Evolutionary conservation across 2,329 filamentous ascomycete genomes (phyloP).

Genomic region (Pyrenophora teres): DNA sequence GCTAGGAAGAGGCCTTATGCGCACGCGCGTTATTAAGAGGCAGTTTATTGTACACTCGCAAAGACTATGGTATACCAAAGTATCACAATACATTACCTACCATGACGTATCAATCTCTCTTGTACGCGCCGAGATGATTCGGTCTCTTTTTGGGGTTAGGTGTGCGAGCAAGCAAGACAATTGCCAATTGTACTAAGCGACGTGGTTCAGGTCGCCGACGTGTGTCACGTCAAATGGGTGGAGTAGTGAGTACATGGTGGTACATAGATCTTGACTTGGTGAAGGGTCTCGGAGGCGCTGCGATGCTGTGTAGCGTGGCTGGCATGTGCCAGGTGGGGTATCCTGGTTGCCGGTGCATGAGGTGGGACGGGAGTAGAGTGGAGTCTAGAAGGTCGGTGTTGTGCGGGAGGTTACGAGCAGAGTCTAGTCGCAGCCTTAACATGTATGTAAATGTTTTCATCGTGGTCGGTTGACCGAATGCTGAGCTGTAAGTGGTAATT

Average conservation of each 20-base stretch:
- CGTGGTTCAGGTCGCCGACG: constrained; percentile 10
- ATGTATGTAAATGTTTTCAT: too few species aligned
- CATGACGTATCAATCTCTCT: neutral
- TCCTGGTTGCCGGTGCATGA: neutral
- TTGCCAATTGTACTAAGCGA: constrained; percentile 1
- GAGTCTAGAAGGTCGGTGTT: too few species aligned
- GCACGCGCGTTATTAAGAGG: too few species aligned
- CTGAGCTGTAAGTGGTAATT: too few species aligned
- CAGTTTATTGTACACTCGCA: too few species aligned
- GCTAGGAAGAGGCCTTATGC: neutral
- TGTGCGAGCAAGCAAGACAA: neutral
- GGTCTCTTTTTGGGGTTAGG: neutral
- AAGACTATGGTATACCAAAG: too few species aligned
- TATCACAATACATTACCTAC: too few species aligned
- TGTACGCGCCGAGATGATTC: neutral
- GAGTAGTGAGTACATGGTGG: neutral
- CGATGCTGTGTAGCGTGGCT: neutral
- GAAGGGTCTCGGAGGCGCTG: constrained; percentile 6
- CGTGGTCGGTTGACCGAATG: too few species aligned
- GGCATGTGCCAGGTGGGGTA: constrained; percentile 1
- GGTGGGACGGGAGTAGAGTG: too few species aligned
- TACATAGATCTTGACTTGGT: constrained; percentile 20
- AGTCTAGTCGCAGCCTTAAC: too few species aligned
- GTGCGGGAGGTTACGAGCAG: too few species aligned
- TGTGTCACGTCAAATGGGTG: constrained; percentile 3